phyloP scores from a whole-genome alignment of 306 rosid genomes.

The Dryas drummondii region DNA sequence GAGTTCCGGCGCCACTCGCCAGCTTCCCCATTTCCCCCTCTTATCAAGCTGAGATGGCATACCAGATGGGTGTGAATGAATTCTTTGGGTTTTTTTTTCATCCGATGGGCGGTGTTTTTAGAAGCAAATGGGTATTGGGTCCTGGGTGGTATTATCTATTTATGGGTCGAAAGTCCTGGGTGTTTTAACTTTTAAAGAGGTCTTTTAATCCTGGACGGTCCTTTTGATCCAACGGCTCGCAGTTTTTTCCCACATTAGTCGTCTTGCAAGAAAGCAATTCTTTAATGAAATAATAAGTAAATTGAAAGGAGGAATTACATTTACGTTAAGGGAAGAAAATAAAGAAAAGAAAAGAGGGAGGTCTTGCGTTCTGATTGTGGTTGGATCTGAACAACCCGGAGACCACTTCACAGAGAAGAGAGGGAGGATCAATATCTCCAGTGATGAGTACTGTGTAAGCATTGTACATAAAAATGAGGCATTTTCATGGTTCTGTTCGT shows the following conservation, averaged over 20 bases:
- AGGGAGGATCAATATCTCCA: not conserved
- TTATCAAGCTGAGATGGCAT: no score
- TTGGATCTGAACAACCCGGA: constrained; percentile 19
- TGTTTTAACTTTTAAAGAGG: not conserved
- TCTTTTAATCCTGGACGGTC: not conserved
- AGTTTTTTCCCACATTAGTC: not conserved
- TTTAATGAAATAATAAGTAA: not conserved
- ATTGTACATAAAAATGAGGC: not conserved
- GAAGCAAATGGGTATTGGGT: no score
- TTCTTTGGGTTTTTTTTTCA: no score
- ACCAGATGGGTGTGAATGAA: no score
- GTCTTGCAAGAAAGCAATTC: no score
- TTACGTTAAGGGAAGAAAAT: not conserved
- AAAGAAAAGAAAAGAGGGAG: not conserved
- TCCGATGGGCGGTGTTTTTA: no score
- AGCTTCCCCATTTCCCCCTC: constrained; percentile 35
- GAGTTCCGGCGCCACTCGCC: constrained; percentile 78
- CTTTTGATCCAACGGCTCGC: not conserved
- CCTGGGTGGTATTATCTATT: no score
- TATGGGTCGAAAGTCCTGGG: no score
- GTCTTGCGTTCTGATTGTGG: constrained; percentile 1
- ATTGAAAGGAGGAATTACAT: not conserved
- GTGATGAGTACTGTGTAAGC: not conserved
- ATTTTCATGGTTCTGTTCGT: not conserved
- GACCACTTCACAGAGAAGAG: not conserved